Base-by-base conservation (phyloP, 768 basidiomycete genomes). In the Gymnopilus junonius region DNA sequence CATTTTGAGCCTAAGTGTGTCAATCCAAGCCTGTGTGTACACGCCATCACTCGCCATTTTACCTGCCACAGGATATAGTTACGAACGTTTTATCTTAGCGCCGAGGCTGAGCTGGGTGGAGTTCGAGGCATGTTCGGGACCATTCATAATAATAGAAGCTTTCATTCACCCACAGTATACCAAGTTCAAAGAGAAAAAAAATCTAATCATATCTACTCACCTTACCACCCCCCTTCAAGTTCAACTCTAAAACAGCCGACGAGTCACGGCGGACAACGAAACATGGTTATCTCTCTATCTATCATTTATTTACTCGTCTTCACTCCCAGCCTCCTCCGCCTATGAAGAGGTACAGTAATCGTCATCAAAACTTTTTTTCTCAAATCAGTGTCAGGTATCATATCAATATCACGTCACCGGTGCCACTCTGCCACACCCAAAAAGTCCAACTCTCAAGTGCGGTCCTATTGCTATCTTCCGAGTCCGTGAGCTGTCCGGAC, bases 121-220 rank as follows among this genome's bases (percentile, higher is more conserved):
- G 23, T 48, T 51, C 48, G 48, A 51, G 48, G 48, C 48, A 51
- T 51, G 48, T 32, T 51, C 48, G 48, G 48, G 48, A 51, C 2
- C 48, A 50, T 17, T 50, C n/a, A n/a, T n/a, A n/a, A n/a, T n/a
- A n/a, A 29, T 15, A 4, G 40, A 42, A n/a, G 40, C 15, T n/a
- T n/a, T n/a, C 7, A 7, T 14, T 37, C 35, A 37, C 14, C 35
- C 35, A 7, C 8, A 7, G 35, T 14, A 37, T 37, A 7, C 35
- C 35, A 14, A 8, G 8, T 37, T n/a, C 17, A 14, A 50, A 50
- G 46, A 25, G 6, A 39, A 51, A 51, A 27, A 17, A 8, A 17
- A 51, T 51, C 48, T 51, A 51, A 51, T 51, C 48, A 51, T 51
- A 51, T 32, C 48, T 51, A 5, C 48, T 29, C n/a, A n/a, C 17